Conservation (phyloP, 2,329 filamentous ascomycete genomes). For the Chaetomiaceae sp. region DNA sequence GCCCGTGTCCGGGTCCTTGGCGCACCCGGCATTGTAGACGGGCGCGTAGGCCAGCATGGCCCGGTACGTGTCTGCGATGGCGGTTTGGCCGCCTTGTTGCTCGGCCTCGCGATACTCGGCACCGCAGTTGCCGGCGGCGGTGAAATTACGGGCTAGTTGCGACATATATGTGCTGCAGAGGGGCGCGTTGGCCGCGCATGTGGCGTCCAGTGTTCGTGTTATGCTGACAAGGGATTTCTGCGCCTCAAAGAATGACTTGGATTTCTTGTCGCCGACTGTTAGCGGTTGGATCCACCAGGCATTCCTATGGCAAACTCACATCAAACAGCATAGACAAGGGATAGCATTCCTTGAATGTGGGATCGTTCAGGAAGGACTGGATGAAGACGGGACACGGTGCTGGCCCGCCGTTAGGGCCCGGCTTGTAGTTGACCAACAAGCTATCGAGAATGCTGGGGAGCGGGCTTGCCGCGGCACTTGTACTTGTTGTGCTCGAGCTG, state of each 20-base stretch:
- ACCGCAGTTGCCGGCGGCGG: conserved; percentile 59
- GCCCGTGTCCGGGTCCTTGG: conserved; percentile 59
- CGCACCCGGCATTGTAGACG: conserved; percentile 75
- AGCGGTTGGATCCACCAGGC: too few relatives aligned
- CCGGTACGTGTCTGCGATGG: conserved; percentile 65
- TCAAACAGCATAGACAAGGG: conserved; percentile 80
- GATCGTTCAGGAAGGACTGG: conserved; percentile 57
- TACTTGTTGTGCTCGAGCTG: conserved; percentile 29
- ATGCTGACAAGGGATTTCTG: conserved; percentile 66
- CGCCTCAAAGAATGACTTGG: conserved; percentile 76
- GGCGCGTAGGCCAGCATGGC: conserved; percentile 73
- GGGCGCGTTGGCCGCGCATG: conserved; percentile 64
- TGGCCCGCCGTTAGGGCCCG: conserved; percentile 35
- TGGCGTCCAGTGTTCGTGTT: conserved; percentile 71
- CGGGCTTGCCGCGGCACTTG: conserved; percentile 33
- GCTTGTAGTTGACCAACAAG: conserved; percentile 57
- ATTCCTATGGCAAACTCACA: too few relatives aligned
- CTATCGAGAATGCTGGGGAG: conserved; percentile 65
- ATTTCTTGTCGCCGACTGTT: conserved; percentile 54
- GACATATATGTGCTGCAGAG: conserved; percentile 63
- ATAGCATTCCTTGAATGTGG: conserved; percentile 68
- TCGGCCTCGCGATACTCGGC: conserved; percentile 60
- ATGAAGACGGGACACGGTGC: conserved; percentile 63
- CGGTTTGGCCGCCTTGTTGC: conserved; percentile 58
- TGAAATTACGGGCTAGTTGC: conserved; percentile 61